phyloP scores from a whole-genome alignment of 371 early-diverging fungal species.

The Haplosporangium sp. region DNA sequence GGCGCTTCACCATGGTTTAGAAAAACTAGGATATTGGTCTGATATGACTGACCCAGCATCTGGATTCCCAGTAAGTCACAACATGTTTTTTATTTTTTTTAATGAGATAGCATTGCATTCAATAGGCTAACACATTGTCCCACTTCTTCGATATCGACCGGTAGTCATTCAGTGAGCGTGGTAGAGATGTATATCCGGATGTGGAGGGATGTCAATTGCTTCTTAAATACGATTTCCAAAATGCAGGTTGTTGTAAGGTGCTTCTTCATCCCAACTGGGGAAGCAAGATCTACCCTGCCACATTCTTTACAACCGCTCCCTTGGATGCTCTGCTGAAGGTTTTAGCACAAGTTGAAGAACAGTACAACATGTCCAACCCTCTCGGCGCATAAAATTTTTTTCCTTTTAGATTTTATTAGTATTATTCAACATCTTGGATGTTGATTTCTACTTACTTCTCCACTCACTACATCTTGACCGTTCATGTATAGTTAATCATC shows the following conservation, averaged over 20 bases:
- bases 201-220: conserved; percentile 83
- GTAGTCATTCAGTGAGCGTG: conserved; percentile 68
- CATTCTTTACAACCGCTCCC: conserved; percentile 87
- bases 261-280: conserved; percentile 90
- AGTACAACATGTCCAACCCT: neutral
- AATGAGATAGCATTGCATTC: too few species aligned
- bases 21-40: conserved; percentile 80
- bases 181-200: conserved; percentile 87
- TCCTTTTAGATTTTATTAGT: neutral
- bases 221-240: conserved; percentile 78
- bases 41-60: conserved; percentile 95
- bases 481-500: too few species aligned
- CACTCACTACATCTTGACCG: neutral
- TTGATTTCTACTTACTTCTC: too few species aligned
- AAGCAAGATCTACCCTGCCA: conserved; percentile 88
- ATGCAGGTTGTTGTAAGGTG: conserved; percentile 87
- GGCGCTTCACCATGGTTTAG: conserved; percentile 64
- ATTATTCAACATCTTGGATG: too few species aligned
- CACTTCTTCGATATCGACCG: neutral
- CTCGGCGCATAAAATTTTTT: neutral
- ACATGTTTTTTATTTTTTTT: neutral
- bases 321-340: conserved; percentile 61
- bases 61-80: conserved; percentile 79
- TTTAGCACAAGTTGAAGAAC: conserved; percentile 35
- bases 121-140: too few species aligned